Evolutionary conservation across 495 filamentous ascomycete genomes (phyloP).

Genomic region (Elasticomyces elasticus): DNA sequence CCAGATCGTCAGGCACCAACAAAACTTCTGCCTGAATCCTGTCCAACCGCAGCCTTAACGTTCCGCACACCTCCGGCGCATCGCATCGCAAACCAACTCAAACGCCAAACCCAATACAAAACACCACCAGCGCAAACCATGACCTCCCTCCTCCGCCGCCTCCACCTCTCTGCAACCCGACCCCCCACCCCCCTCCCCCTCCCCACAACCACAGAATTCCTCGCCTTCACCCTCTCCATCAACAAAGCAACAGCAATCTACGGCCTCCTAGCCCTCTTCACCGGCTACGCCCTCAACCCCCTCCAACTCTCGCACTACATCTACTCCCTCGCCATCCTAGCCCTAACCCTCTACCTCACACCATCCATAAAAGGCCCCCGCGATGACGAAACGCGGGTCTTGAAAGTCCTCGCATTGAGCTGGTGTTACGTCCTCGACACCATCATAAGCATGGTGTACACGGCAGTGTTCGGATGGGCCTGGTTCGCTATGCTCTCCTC

Average conservation of each 20-base stretch:
- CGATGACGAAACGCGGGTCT: constrained; percentile 2
- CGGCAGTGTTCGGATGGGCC: constrained; percentile 62
- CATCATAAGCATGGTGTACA: constrained; percentile 66
- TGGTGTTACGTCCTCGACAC: constrained; percentile 68
- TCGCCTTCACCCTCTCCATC: constrained; percentile 65
- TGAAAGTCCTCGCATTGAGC: constrained; percentile 30
- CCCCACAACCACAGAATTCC: constrained; percentile 71
- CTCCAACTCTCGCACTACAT: constrained; percentile 53
- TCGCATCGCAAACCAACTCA: too few relatives aligned
- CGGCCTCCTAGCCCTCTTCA: constrained; percentile 67
- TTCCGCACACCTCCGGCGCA: too few relatives aligned
- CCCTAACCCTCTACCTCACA: constrained; percentile 49
- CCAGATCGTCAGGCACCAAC: too few relatives aligned
- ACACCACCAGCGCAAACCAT: too few relatives aligned
- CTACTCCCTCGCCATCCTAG: constrained; percentile 62
- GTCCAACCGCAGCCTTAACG: too few relatives aligned
- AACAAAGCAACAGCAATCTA: constrained; percentile 86
- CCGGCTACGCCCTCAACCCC: constrained; percentile 31
- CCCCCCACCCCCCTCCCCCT: constrained; percentile 76
- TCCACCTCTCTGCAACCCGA: background rate
- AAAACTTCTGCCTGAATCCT: too few relatives aligned
- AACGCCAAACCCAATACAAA: too few relatives aligned
- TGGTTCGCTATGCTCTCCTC: constrained; percentile 70
- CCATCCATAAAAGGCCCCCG: constrained; percentile 40
- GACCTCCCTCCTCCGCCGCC: background rate